A percentile compares a stretch with the other conserved stretches of the same genome.
Evolutionary conservation across 208 protist genomes (phyloP).

Genomic region (Leishmania mexicana): DNA sequence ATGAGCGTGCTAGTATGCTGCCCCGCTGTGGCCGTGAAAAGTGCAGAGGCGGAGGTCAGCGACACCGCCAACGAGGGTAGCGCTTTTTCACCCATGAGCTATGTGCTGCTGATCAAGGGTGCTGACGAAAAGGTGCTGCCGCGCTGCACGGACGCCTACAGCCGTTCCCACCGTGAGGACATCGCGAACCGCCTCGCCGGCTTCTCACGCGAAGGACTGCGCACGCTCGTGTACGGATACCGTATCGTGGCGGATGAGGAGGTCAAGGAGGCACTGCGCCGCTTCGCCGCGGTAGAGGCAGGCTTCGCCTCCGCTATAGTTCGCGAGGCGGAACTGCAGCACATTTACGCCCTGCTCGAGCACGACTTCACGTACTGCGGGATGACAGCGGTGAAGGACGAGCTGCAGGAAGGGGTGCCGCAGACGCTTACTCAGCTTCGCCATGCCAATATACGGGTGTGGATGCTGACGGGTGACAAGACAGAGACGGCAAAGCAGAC

Average conservation of each 20-base stretch:
- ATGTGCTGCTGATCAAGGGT: slow-evolving; percentile 77
- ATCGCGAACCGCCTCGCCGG: slow-evolving; percentile 18
- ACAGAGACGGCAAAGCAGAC: slow-evolving; percentile 97
- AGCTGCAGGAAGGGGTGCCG: slow-evolving; percentile 95
- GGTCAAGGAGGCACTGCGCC: slow-evolving; percentile 35
- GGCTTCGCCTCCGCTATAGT: slow-evolving; percentile 20
- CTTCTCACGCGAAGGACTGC: slow-evolving; percentile 60
- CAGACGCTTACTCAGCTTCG: slow-evolving; percentile 84
- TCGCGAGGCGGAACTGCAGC: slow-evolving; percentile 31
- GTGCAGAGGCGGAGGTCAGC: background rate
- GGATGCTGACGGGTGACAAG: slow-evolving; percentile 99
- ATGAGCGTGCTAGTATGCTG: slow-evolving; percentile 77
- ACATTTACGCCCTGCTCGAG: slow-evolving; percentile 82
- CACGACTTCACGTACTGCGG: slow-evolving; percentile 89
- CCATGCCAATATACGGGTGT: slow-evolving; percentile 86
- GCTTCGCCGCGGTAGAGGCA: slow-evolving; percentile 28
- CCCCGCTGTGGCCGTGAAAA: background rate
- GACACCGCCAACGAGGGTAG: background rate
- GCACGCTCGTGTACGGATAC: slow-evolving; percentile 73
- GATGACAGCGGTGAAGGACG: slow-evolving; percentile 95
- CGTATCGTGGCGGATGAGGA: slow-evolving; percentile 48
- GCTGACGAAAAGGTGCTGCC: slow-evolving; percentile 80
- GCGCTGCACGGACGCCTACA: slow-evolving; percentile 36
- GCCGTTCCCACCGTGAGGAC: slow-evolving; percentile 22
- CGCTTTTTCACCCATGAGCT: slow-evolving; percentile 9